These are phyloP conservation scores for Amauroascus verrucosus DNA, from an alignment of 2,329 filamentous ascomycete species.

Conservation along the genomic window DNA sequence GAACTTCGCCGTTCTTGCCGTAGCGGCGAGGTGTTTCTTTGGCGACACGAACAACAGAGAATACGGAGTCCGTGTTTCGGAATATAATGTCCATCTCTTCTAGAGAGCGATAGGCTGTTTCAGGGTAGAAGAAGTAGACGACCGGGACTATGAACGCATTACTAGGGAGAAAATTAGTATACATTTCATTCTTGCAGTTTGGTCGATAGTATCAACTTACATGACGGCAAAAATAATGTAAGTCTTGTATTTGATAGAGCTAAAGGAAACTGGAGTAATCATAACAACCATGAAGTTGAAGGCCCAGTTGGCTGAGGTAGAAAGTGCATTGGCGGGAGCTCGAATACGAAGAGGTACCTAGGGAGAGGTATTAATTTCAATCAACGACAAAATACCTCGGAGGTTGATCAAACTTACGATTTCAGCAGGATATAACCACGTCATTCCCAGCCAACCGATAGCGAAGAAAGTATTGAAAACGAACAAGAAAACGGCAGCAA, in stretches of 20 bases:
- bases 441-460: constrained; percentile 50
- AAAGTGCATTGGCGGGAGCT: constrained; percentile 53
- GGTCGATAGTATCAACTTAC: constrained; percentile 24
- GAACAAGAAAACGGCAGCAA: constrained; percentile 47
- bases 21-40: constrained; percentile 45
- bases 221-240: constrained; percentile 50
- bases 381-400: background rate
- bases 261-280: constrained; percentile 53
- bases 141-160: constrained; percentile 48
- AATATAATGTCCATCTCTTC: constrained; percentile 64
- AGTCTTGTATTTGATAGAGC: constrained; percentile 45
- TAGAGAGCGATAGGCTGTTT: constrained; percentile 49
- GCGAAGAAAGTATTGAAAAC: constrained; percentile 55
- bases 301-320: constrained; percentile 52
- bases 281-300: constrained; percentile 58
- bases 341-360: constrained; percentile 29
- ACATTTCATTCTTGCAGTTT: background rate
- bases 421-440: constrained; percentile 54
- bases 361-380: background rate
- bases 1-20: constrained; percentile 48
- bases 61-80: constrained; percentile 43
- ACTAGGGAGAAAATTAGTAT: constrained; percentile 19
- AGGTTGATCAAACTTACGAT: constrained; percentile 36
- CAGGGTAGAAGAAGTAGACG: constrained; percentile 53
- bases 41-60: constrained; percentile 43